These are phyloP conservation scores for Rhizomucor pusillus DNA, from an alignment of 371 early-diverging fungal genomes.

Conservation along the genomic window DNA sequence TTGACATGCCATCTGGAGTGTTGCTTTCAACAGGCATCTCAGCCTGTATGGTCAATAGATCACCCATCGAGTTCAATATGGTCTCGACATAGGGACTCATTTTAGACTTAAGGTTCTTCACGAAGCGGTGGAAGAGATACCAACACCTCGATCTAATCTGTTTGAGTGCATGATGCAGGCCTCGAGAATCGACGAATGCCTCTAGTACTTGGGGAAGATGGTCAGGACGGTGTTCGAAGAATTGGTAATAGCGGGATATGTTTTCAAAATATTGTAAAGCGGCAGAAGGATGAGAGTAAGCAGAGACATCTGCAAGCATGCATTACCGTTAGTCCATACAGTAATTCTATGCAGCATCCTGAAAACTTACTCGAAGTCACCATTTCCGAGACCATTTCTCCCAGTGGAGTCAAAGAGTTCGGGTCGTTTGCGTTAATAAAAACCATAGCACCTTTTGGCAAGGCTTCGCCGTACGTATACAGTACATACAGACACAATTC, in stretches of 20 bases:
- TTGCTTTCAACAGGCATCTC: slow-evolving; percentile 52
- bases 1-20: slow-evolving; percentile 48
- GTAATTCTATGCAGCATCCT: neutral
- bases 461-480: slow-evolving; percentile 74
- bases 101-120: slow-evolving; percentile 67
- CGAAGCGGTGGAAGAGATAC: slow-evolving; percentile 88
- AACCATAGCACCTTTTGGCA: slow-evolving; percentile 55
- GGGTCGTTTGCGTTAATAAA: slow-evolving; percentile 53
- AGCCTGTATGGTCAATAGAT: slow-evolving; percentile 71
- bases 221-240: slow-evolving; percentile 70
- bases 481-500: slow-evolving; percentile 81
- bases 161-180: slow-evolving; percentile 71
- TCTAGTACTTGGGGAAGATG: slow-evolving; percentile 69
- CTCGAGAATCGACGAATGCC: slow-evolving; percentile 77
- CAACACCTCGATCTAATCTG: slow-evolving; percentile 80
- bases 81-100: slow-evolving; percentile 66
- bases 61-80: slow-evolving; percentile 66
- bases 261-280: slow-evolving; percentile 78
- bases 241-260: slow-evolving; percentile 69
- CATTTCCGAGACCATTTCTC: slow-evolving; percentile 73
- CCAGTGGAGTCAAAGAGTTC: slow-evolving; percentile 57
- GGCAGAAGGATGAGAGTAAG: slow-evolving; percentile 81
- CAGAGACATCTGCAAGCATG: slow-evolving; percentile 53
- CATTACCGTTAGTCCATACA: neutral
- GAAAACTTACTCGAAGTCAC: slow-evolving; percentile 41